phyloP scores from a whole-genome alignment of 2,329 filamentous ascomycete species.

The Fusarium veterinarium region DNA sequence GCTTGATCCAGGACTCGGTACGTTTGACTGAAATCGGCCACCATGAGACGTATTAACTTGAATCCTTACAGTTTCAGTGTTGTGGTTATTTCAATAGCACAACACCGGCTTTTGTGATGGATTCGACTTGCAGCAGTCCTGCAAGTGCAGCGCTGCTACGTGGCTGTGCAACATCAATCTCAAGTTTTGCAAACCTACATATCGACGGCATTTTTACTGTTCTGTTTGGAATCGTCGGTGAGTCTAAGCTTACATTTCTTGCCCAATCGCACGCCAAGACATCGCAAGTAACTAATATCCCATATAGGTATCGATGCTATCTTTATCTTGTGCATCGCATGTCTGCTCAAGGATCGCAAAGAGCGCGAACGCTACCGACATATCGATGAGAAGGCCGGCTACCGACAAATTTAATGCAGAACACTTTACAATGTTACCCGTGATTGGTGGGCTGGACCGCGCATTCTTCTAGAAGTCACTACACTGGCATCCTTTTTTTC shows the following conservation, averaged over 20 bases:
- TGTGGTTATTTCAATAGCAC: conserved; percentile 83
- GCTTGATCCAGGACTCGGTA: conserved; percentile 77
- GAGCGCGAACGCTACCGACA: conserved; percentile 82
- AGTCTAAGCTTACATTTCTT: conserved; percentile 33
- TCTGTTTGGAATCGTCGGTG: conserved; percentile 81
- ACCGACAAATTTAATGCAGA: conserved; percentile 56
- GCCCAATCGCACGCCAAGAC: background rate
- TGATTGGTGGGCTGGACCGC: conserved; percentile 12
- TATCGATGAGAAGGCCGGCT: conserved; percentile 82
- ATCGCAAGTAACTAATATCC: conserved; percentile 3
- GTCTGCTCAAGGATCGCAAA: conserved; percentile 83
- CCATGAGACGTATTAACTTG: background rate
- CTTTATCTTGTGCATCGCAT: conserved; percentile 76
- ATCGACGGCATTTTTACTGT: conserved; percentile 83
- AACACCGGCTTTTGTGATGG: conserved; percentile 76
- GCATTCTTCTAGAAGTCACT: conserved; percentile 9
- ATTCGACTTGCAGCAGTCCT: conserved; percentile 74
- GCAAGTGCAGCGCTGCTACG: conserved; percentile 75
- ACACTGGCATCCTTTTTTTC: conserved; percentile 9
- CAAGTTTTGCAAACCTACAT: conserved; percentile 75
- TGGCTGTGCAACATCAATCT: conserved; percentile 76
- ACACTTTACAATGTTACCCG: background rate
- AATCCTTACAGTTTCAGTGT: conserved; percentile 72
- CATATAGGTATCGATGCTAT: conserved; percentile 69
- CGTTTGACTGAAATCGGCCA: conserved; percentile 34